Base-by-base conservation (phyloP, 352 stramenopile species). In the Pythium biforme region DNA sequence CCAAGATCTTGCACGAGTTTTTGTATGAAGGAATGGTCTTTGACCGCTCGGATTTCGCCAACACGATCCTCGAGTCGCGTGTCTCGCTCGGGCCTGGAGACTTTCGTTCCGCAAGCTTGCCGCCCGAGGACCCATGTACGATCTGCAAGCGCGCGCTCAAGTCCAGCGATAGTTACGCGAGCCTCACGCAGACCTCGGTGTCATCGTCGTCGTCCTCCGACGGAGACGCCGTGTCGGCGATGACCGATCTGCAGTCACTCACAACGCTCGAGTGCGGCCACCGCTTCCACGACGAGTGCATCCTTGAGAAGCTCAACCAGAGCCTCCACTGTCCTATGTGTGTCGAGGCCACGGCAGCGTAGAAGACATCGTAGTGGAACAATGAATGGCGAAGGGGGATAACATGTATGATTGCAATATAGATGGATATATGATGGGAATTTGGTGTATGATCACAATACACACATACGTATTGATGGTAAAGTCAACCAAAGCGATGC, bases 231-330 rank as follows among this genome's bases (percentile, higher is more conserved):
- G 59, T 73, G 25, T 72, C 68, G 52, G 70, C 78, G 14, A 39
- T 65, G 22, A 50, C 55, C 12, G 60, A 67, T 3, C 25, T 63
- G 11, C 45, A 59, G 54, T 81, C 79, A 34, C 65, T 94, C 25
- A 92, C 86, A 25, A 92, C 83, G 39, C 74, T 95, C 3, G 66
- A 86, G 46, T 95, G 86, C 51, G 82, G 86, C 17, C 86, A 95
- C 66, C 83, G 82, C 47, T 95, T 92, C 72, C 86, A 95, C 62
- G 86, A 95, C 52, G 86, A 95, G 57, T 95, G 86, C 66, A 95
- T 95, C 54, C 66, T 95, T 9, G 72, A 68, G 46, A 92, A 94
- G 62, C 77, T 94, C 33, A 94, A 94, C 67, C 70, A 90, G 61
- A 73, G 57, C 23, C 69, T 94, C 10, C 55, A 66, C 47, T 94